Evolutionary conservation across 768 basidiomycete genomes (phyloP), one percentile per base, ranked within the genome.

Genomic region (Hydnomerulius pinastri): DNA sequence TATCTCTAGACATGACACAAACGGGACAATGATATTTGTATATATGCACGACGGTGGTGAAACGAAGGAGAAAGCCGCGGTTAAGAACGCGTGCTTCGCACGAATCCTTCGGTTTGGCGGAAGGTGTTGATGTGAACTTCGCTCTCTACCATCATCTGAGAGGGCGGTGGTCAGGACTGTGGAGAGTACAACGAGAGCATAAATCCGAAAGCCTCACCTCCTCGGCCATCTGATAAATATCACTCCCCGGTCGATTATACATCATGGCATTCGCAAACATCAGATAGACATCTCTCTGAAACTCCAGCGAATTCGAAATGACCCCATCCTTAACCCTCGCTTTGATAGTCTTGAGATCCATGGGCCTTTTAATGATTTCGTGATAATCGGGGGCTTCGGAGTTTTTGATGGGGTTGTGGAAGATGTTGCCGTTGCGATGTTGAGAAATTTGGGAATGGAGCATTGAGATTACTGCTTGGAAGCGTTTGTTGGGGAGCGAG

Each of bases 191-290:
- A n/a, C 13, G 24, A 20, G 28, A 37, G 17, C 17, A 52, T 28
- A 25, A 48, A 36, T 41, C 24, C 8, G 18, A 43, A n/a, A 37
- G 11, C 64, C 87, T 69, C 63, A 94, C 93, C 75, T 94, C 91
- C 65, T 92, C 85, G 6, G 95, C 91, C 90, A 95, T 96, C 45
- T 76, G 77, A 55, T 86, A 83, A n/a, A 96, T 86, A 63, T 92
- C 90, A 13, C 87, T 89, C 4, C 83, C 83, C 1, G 91, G 88
- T 40, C 86, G 75, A 57, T 98, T 98, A 67, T 93, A 98, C 89
- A 98, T 92, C 83, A 96, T 87, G 4, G 96, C 91, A 67, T 98
- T 98, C 7, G 92, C 90, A 68, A 97, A 96, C 87, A 98, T 96
- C 54, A 97, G 75, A 63, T 83, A 87, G 9, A 95, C 81, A 59